A percentile compares a stretch with the other conserved stretches of the same genome.
phyloP scores from a whole-genome alignment of 345 rosid species.

The Streptanthus diversifolius region DNA sequence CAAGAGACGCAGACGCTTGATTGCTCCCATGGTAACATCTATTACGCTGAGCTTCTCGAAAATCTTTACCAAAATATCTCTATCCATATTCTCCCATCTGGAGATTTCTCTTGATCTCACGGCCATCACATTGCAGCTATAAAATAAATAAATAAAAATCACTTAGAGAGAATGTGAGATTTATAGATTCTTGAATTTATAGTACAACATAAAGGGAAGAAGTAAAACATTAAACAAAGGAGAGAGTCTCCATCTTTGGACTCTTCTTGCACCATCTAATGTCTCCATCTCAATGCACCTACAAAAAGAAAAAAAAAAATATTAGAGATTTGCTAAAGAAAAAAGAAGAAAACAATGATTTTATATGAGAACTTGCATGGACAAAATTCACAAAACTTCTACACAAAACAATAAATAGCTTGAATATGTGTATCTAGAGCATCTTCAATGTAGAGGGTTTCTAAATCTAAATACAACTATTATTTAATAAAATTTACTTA shows the following conservation, averaged over 20 bases:
- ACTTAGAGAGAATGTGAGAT: background rate
- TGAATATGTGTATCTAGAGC: background rate
- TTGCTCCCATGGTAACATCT: background rate
- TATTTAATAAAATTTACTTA: too few relatives aligned
- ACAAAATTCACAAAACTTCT: background rate
- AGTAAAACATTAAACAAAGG: background rate
- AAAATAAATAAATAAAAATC: background rate
- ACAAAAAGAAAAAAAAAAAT: background rate
- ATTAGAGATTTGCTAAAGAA: background rate
- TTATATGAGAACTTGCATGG: background rate
- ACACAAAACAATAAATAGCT: background rate
- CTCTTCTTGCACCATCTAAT: background rate
- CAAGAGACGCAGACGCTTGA: background rate
- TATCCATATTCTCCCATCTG: background rate
- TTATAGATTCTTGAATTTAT: background rate
- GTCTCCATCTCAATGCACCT: background rate
- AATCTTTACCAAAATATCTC: background rate
- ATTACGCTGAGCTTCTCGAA: background rate
- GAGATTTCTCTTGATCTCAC: background rate
- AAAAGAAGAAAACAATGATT: background rate
- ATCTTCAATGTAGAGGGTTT: too few relatives aligned
- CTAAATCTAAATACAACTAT: too few relatives aligned
- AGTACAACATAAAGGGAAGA: background rate
- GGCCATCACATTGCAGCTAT: background rate
- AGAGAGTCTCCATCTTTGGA: background rate